These are phyloP conservation scores for Sugiyamaella valdiviana DNA, from an alignment of 805 yeast genomes.

Conservation along the genomic window DNA sequence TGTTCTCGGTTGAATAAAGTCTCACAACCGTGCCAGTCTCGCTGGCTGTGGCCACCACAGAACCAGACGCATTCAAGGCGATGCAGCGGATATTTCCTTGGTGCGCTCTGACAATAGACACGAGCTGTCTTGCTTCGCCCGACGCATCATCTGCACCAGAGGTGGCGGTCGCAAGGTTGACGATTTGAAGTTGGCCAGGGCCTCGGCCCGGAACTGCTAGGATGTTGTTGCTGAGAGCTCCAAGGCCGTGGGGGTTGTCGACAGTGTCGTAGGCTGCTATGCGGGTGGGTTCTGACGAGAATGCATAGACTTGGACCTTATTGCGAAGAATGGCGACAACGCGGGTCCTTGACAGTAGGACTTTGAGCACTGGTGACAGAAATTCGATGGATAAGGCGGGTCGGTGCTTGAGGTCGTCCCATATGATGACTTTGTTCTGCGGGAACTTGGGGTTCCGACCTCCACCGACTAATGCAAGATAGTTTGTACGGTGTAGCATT, in stretches of 20 bases:
- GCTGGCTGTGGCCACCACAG: constrained; percentile 72
- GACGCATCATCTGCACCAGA: constrained; percentile 39
- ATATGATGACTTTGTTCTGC: constrained; percentile 70
- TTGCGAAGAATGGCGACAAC: constrained; percentile 66
- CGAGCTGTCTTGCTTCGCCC: constrained; percentile 38
- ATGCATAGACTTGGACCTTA: constrained; percentile 69
- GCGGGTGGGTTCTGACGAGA: constrained; percentile 70
- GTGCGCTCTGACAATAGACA: constrained; percentile 73
- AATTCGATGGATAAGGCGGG: constrained; percentile 71
- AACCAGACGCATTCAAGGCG: constrained; percentile 56
- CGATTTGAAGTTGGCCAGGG: constrained; percentile 72
- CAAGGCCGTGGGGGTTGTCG: constrained; percentile 57
- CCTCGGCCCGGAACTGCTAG: constrained; percentile 75
- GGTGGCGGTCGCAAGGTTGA: constrained; percentile 47
- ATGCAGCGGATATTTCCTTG: constrained; percentile 57
- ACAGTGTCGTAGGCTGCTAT: constrained; percentile 60
- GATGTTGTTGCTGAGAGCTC: constrained; percentile 47
- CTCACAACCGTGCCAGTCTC: constrained; percentile 77
- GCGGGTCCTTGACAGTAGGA: constrained; percentile 65
- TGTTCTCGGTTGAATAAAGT: constrained; percentile 60
- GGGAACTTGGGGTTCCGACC: constrained; percentile 76
- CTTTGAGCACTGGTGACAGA: constrained; percentile 65
- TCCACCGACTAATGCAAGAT: constrained; percentile 85
- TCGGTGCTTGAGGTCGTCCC: constrained; percentile 84
- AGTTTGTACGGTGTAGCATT: constrained; percentile 88